Conservation (phyloP, 208 protist species). For the Naegleria lovaniensis region DNA sequence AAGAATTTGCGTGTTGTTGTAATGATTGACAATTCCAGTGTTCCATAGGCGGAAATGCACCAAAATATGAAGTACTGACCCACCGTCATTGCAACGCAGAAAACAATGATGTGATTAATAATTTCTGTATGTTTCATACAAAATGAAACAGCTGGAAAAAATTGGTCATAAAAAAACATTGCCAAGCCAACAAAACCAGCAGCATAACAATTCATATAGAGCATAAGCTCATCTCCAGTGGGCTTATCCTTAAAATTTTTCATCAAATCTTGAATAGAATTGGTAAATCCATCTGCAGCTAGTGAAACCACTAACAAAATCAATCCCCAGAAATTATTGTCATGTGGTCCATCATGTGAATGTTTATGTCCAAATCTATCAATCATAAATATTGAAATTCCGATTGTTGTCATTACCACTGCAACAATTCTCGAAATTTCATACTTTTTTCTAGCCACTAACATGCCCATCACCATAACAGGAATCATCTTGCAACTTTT, state of each 20-base stretch:
- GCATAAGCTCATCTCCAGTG: constrained; percentile 12
- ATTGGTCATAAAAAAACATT: background rate
- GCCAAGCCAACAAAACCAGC: background rate
- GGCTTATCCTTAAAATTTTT: background rate
- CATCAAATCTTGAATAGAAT: background rate
- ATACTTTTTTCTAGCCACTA: constrained; percentile 16
- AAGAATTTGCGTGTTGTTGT: constrained; percentile 44
- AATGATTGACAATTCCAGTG: constrained; percentile 30
- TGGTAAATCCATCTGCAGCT: background rate
- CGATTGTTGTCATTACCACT: background rate
- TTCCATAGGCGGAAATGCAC: constrained; percentile 32
- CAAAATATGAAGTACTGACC: constrained; percentile 43
- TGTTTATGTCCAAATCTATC: background rate
- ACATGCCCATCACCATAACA: background rate
- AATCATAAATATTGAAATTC: constrained; percentile 20
- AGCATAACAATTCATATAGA: constrained; percentile 20
- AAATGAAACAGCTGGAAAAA: constrained; percentile 30
- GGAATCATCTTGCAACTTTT: constrained; percentile 25
- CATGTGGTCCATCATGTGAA: background rate
- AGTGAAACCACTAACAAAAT: background rate
- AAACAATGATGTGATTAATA: constrained; percentile 33
- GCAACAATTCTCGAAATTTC: background rate
- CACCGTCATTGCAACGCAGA: constrained; percentile 26
- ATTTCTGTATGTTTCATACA: constrained; percentile 30
- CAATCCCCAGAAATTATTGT: constrained; percentile 10